These are phyloP conservation scores for Puccinia triticina DNA, from an alignment of 1,284 basidiomycete species.

Conservation along the genomic window DNA sequence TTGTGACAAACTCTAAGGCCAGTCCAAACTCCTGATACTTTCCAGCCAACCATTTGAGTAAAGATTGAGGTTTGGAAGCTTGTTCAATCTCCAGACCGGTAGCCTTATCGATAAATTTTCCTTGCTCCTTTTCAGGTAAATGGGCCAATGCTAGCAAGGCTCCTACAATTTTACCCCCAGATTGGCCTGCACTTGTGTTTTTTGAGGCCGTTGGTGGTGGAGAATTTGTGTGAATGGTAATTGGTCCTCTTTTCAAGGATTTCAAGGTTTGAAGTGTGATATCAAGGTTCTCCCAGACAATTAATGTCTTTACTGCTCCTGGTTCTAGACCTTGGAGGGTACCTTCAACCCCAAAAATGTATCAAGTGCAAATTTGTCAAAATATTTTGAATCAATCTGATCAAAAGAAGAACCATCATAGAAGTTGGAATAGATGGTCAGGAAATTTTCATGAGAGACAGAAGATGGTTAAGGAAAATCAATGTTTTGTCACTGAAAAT, in stretches of 20 bases:
- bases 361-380: slow-evolving; percentile 98
- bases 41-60: slow-evolving; percentile 98
- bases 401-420: background rate
- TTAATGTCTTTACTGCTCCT: slow-evolving; percentile 92
- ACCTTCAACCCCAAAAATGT: slow-evolving; percentile 95
- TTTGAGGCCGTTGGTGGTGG: slow-evolving; percentile 61
- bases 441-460: background rate
- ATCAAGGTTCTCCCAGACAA: slow-evolving; percentile 98
- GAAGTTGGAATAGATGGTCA: slow-evolving; percentile 1
- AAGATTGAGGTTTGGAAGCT: slow-evolving; percentile 72
- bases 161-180: slow-evolving; percentile 51
- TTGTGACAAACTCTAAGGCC: slow-evolving; percentile 72
- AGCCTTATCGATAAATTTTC: slow-evolving; percentile 91
- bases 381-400: slow-evolving; percentile 85
- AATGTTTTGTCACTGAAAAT: slow-evolving; percentile 61
- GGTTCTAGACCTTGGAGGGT: slow-evolving; percentile 96
- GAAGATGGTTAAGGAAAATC: background rate
- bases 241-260: slow-evolving; percentile 86
- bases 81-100: slow-evolving; percentile 97
- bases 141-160: slow-evolving; percentile 56
- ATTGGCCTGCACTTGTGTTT: slow-evolving; percentile 63
- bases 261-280: slow-evolving; percentile 80
- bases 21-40: slow-evolving; percentile 98
- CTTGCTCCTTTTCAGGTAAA: slow-evolving; percentile 74
- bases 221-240: slow-evolving; percentile 69